These are phyloP conservation scores for Remersonia thermophila DNA, from an alignment of 2,329 filamentous ascomycete genomes.

Conservation along the genomic window DNA sequence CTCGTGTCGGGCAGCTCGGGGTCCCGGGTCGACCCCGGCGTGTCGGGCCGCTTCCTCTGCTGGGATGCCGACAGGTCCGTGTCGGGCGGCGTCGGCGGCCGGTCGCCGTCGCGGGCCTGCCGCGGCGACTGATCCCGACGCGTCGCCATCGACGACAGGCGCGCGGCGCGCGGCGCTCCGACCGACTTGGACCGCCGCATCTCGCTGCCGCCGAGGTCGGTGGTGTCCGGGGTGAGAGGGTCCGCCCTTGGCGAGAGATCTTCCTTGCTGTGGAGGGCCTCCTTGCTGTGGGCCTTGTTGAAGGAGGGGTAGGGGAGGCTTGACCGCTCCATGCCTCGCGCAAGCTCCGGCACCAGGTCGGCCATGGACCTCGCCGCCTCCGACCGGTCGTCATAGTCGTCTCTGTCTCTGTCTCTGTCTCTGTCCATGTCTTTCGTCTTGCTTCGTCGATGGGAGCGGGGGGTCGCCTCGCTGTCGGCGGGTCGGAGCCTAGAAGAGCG, in stretches of 20 bases:
- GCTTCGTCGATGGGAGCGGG: slow-evolving; percentile 25
- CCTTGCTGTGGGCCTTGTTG: slow-evolving; percentile 86
- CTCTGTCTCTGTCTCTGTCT: slow-evolving; percentile 18
- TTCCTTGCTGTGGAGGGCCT: slow-evolving; percentile 57
- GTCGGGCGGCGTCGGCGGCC: slow-evolving; percentile 52
- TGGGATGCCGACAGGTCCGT: slow-evolving; percentile 40
- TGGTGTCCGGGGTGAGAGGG: slow-evolving; percentile 57
- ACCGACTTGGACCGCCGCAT: slow-evolving; percentile 36
- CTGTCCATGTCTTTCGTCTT: slow-evolving; percentile 22
- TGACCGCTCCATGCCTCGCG: slow-evolving; percentile 30
- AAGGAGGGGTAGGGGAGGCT: slow-evolving; percentile 67
- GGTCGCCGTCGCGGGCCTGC: slow-evolving; percentile 28
- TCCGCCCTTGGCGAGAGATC: slow-evolving; percentile 37
- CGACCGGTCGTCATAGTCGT: slow-evolving; percentile 12
- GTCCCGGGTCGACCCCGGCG: slow-evolving; percentile 19
- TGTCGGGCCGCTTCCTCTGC: slow-evolving; percentile 26
- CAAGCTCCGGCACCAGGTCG: slow-evolving; percentile 38
- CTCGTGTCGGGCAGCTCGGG: slow-evolving; percentile 24
- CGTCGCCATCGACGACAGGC: too few species aligned
- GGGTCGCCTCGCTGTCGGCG: slow-evolving; percentile 29
- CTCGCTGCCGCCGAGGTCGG: slow-evolving; percentile 47
- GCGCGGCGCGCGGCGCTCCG: slow-evolving; percentile 23
- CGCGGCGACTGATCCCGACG: too few species aligned
- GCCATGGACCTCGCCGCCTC: slow-evolving; percentile 28
- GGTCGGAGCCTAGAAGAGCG: slow-evolving; percentile 29